A percentile compares a stretch with the other conserved stretches of the same genome.
Evolutionary conservation across 2,329 filamentous ascomycete genomes (phyloP).

Genomic region (Colletotrichum sp.): DNA sequence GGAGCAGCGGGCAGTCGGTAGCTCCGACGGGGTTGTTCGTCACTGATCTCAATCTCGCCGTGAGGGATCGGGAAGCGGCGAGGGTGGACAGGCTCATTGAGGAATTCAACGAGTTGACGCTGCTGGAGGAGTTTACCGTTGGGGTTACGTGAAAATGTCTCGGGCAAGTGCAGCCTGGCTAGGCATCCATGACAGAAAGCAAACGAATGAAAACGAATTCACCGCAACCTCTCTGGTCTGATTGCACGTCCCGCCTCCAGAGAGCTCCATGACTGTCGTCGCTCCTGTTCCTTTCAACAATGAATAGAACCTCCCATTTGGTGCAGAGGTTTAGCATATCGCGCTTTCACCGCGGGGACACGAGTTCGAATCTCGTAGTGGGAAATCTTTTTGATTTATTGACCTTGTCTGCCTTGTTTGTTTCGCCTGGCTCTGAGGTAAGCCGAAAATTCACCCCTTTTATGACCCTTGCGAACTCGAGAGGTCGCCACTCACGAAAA

Average conservation of each 20-base stretch:
- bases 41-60: constrained; percentile 37
- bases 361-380: background rate
- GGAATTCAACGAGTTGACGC: constrained; percentile 31
- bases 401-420: background rate
- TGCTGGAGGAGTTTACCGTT: constrained; percentile 11
- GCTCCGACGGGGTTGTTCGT: constrained; percentile 36
- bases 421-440: background rate
- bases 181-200: background rate
- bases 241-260: background rate
- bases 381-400: background rate
- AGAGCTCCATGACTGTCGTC: background rate
- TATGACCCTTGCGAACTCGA: background rate
- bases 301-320: background rate
- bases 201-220: background rate
- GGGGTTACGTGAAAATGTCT: background rate
- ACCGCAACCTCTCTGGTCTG: background rate
- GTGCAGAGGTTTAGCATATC: background rate
- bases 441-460: background rate
- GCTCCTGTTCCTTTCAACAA: background rate
- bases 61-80: constrained; percentile 36
- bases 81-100: constrained; percentile 35
- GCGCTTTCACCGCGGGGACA: background rate
- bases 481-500: constrained; percentile 4
- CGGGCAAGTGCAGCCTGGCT: background rate
- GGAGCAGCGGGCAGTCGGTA: constrained; percentile 22